Base-by-base conservation (phyloP, 2,329 filamentous ascomycete genomes). In the Neonectria neomacrospora region DNA sequence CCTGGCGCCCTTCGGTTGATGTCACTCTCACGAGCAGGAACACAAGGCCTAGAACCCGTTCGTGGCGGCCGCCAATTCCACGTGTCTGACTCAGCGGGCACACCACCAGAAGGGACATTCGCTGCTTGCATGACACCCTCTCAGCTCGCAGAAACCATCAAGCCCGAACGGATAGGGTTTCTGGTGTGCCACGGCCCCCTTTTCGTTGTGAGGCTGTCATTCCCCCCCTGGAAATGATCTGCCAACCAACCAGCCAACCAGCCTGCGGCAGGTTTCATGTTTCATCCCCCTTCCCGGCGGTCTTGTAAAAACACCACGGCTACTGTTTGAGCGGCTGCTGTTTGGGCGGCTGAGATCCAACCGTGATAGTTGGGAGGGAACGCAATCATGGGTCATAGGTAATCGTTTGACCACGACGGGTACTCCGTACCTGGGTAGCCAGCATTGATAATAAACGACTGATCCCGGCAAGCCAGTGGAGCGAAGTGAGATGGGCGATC, bases 231-330 rank as follows among this genome's bases (percentile, higher is more conserved):
- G 16, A 34, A 39, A 10, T n/a, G n/a, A n/a, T n/a, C n/a, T n/a
- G n/a, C n/a, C n/a, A n/a, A n/a, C n/a, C n/a, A n/a, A n/a, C n/a
- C n/a, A n/a, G n/a, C n/a, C n/a, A n/a, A 39, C 48, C 22, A 54
- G 50, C 54, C 39, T 60, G 57, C 42, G 23, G 30, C 45, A 41
- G 50, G 67, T 67, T 70, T 70, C 67, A 58, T 47, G 69, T 70
- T 71, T 71, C 61, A 67, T 62, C 59, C 65, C 61, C 61, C 32
- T 54, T 58, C 32, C 39, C 42, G 44, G 39, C 34, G 16, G 34
- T 37, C 14, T 37, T 23, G 22, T 11, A 18, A 16, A 39, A 39
- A 39, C 37, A 18, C 37, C 16, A n/a, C 37, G 37, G 16, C 32
- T 8, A 10, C 28, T 26, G 23, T 26, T n/a, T n/a, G n/a, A n/a